Conservation (phyloP, 257 asterid species). For the Solanum gracilifrons region DNA sequence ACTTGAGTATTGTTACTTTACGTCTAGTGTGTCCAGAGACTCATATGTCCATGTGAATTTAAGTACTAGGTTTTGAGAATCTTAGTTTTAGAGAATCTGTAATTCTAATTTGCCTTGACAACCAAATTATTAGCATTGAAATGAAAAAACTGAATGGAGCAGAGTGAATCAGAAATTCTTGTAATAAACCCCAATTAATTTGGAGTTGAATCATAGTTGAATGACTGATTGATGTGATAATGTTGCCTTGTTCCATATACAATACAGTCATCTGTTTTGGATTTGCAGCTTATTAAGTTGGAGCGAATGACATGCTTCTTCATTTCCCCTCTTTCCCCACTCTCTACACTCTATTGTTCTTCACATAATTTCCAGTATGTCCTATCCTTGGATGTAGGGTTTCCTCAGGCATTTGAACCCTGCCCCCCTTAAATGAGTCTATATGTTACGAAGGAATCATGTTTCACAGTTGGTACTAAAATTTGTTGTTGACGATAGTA, state of each 20-base stretch:
- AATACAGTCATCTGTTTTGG: neutral
- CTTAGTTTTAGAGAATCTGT: neutral
- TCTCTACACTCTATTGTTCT: neutral
- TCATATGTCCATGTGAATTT: neutral
- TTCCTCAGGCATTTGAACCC: neutral
- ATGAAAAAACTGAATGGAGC: neutral
- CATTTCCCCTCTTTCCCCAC: neutral
- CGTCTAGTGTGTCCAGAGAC: neutral
- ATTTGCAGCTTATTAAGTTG: neutral
- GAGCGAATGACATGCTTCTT: neutral
- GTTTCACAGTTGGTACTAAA: neutral
- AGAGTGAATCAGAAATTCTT: neutral
- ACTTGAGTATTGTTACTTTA: neutral
- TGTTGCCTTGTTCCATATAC: neutral
- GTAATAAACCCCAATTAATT: neutral
- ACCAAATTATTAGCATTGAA: neutral
- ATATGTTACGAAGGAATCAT: neutral
- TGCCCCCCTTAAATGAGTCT: neutral
- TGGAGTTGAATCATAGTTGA: neutral
- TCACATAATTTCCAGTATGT: neutral
- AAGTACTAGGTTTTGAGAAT: neutral
- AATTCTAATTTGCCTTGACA: neutral
- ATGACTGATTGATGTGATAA: neutral
- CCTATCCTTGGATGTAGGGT: neutral
- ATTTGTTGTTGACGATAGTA: neutral